These are phyloP conservation scores for Colletotrichum sublineola DNA, from an alignment of 2,329 filamentous ascomycete species.

Conservation along the genomic window DNA sequence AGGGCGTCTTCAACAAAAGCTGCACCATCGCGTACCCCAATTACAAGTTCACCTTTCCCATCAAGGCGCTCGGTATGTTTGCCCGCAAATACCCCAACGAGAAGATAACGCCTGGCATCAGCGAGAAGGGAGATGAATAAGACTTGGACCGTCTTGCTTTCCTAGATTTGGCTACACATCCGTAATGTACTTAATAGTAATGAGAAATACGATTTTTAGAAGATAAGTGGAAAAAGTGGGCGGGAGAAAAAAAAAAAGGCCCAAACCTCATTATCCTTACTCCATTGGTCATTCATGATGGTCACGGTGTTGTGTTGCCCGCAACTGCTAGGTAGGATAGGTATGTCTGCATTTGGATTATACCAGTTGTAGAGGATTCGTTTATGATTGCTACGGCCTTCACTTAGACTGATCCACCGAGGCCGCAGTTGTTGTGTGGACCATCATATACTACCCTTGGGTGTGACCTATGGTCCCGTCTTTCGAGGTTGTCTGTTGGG, in stretches of 20 bases:
- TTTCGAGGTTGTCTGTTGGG: not conserved
- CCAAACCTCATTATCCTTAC: not conserved
- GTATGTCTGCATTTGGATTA: not conserved
- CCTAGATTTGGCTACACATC: not conserved
- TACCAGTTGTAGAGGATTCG: too few relatives aligned
- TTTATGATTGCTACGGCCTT: too few relatives aligned
- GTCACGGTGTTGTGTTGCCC: too few relatives aligned
- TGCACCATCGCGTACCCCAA: slow-evolving; percentile 99
- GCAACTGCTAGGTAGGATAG: too few relatives aligned
- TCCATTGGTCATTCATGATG: not conserved
- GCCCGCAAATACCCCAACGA: slow-evolving; percentile 78
- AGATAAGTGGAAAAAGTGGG: not conserved
- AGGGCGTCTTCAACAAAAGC: slow-evolving; percentile 98
- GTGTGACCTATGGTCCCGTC: too few relatives aligned
- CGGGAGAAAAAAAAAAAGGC: not conserved
- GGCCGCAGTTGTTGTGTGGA: too few relatives aligned
- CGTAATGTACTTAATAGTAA: slow-evolving; percentile 23
- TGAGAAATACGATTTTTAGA: not conserved
- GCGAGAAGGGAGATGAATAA: slow-evolving; percentile 21
- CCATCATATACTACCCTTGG: too few relatives aligned
- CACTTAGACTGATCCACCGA: too few relatives aligned
- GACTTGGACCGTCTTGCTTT: not conserved
- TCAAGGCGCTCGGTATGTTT: slow-evolving; percentile 95
- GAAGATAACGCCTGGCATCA: slow-evolving; percentile 55
- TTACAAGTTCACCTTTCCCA: slow-evolving; percentile 97